These are phyloP conservation scores for Mortierella sp. DNA, from an alignment of 371 early-diverging fungal genomes.

Conservation along the genomic window DNA sequence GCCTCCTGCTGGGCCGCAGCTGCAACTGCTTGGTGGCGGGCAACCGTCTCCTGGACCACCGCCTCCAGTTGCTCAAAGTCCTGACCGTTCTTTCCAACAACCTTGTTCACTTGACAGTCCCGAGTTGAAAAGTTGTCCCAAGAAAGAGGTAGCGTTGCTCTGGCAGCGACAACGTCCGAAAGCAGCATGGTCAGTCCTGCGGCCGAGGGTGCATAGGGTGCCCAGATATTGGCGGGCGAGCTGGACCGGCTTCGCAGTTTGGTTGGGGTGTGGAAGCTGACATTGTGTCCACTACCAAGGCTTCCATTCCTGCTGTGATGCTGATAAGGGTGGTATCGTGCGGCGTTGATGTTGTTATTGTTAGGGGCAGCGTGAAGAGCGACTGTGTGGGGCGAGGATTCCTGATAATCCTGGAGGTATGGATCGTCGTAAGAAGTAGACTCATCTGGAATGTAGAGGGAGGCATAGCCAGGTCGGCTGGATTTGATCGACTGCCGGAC, in stretches of 20 bases:
- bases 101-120: slow-evolving; percentile 49
- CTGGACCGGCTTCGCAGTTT: neutral
- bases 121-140: slow-evolving; percentile 52
- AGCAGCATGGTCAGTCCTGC: slow-evolving; percentile 1
- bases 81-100: slow-evolving; percentile 39
- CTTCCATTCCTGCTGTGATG: neutral
- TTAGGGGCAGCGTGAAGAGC: neutral
- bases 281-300: neutral
- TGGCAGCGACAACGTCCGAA: slow-evolving; percentile 16
- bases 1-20: slow-evolving; percentile 18
- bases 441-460: slow-evolving; percentile 6
- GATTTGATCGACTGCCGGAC: slow-evolving; percentile 49
- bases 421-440: neutral
- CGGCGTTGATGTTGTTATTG: neutral
- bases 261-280: neutral
- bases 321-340: neutral
- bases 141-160: slow-evolving; percentile 31
- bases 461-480: slow-evolving; percentile 38
- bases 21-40: slow-evolving; percentile 33
- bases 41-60: slow-evolving; percentile 39
- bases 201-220: neutral
- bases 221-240: slow-evolving; percentile 3
- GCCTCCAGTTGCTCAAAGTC: slow-evolving; percentile 43
- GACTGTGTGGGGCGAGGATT: neutral
- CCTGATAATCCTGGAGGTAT: slow-evolving; percentile 8